These are phyloP conservation scores for Phoma herbarum DNA, from an alignment of 2,329 filamentous ascomycete species.

Conservation along the genomic window DNA sequence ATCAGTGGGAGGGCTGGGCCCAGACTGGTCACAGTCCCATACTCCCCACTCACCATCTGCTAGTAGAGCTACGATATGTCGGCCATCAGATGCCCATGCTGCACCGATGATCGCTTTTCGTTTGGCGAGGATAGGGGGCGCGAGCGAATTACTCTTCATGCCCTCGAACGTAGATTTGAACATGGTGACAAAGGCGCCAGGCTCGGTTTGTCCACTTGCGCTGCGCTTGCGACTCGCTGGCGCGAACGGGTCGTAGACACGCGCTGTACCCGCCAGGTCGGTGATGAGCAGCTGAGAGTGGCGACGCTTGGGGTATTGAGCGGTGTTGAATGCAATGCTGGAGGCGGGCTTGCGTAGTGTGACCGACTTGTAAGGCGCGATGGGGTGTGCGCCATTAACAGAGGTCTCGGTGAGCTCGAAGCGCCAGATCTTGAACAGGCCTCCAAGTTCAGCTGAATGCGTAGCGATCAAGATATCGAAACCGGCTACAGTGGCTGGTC, in stretches of 20 bases:
- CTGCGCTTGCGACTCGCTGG: slow-evolving; percentile 35
- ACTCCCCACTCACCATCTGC: slow-evolving; percentile 63
- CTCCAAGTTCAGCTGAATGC: slow-evolving; percentile 52
- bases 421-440: slow-evolving; percentile 53
- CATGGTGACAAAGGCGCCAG: slow-evolving; percentile 43
- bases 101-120: slow-evolving; percentile 61
- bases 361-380: slow-evolving; percentile 57
- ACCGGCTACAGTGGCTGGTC: slow-evolving; percentile 33
- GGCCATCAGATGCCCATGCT: slow-evolving; percentile 58
- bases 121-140: slow-evolving; percentile 44
- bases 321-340: slow-evolving; percentile 63
- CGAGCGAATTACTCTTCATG: slow-evolving; percentile 34
- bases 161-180: slow-evolving; percentile 48
- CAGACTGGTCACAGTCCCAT: slow-evolving; percentile 56
- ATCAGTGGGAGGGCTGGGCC: slow-evolving; percentile 41
- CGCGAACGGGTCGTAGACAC: slow-evolving; percentile 65
- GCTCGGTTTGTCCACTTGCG: slow-evolving; percentile 27
- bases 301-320: slow-evolving; percentile 60
- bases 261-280: slow-evolving; percentile 63
- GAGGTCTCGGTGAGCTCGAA: slow-evolving; percentile 50
- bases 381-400: slow-evolving; percentile 48
- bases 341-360: slow-evolving; percentile 60
- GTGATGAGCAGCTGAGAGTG: slow-evolving; percentile 65
- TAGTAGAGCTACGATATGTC: slow-evolving; percentile 57
- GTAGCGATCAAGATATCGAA: slow-evolving; percentile 55